These are phyloP conservation scores for Nematocida sp. DNA, from an alignment of 371 early-diverging fungal genomes.

Conservation along the genomic window DNA sequence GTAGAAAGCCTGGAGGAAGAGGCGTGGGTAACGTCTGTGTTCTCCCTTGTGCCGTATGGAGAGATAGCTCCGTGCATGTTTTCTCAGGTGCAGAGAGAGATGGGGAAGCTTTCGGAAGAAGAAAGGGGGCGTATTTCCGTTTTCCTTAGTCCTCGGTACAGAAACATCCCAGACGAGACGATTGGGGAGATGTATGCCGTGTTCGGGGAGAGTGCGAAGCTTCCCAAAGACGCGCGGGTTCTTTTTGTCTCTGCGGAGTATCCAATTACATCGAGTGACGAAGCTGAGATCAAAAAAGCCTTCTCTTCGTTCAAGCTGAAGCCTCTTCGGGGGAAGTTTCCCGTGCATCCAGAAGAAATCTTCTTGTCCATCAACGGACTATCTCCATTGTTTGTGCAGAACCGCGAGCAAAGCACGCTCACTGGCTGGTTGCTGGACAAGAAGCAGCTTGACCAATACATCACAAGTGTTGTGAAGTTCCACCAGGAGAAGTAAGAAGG, in stretches of 20 bases:
- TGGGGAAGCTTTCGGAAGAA: background rate
- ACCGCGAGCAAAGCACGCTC: background rate
- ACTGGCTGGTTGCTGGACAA: conserved; percentile 20
- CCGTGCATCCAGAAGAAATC: conserved; percentile 33
- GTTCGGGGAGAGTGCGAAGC: background rate
- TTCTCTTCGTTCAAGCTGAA: conserved; percentile 30
- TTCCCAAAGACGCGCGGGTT: background rate
- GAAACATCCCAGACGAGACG: conserved; percentile 36
- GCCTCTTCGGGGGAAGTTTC: conserved; percentile 4
- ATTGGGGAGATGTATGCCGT: conserved; percentile 44
- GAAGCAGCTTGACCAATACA: background rate
- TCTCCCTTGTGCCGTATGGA: conserved; percentile 13
- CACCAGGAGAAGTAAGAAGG: background rate
- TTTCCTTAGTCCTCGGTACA: conserved; percentile 13
- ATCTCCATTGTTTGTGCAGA: background rate
- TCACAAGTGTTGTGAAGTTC: background rate
- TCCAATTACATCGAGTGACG: conserved; percentile 16
- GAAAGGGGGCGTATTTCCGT: background rate
- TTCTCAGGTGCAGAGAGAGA: background rate
- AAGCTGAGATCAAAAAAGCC: conserved; percentile 19
- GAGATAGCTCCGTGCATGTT: background rate
- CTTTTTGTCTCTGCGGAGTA: conserved; percentile 36
- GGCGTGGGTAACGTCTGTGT: conserved; percentile 35
- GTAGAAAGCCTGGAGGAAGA: conserved; percentile 43
- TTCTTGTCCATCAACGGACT: conserved; percentile 1